A percentile compares a stretch with the other conserved stretches of the same genome.
phyloP scores from a whole-genome alignment of 352 stramenopile species.

The Phytophthora foliorum region DNA sequence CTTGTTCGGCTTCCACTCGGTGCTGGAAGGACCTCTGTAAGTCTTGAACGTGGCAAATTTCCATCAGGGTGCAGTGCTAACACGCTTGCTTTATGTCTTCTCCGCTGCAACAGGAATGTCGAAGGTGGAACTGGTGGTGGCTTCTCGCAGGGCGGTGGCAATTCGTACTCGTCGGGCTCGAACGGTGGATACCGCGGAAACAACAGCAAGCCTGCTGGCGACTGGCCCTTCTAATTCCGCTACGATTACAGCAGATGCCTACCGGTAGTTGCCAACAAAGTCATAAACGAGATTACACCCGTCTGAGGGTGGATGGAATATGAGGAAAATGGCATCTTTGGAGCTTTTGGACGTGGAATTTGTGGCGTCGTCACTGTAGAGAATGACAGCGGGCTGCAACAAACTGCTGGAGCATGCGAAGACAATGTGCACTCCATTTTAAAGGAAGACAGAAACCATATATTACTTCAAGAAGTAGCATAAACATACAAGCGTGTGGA shows the following conservation, averaged over 20 bases:
- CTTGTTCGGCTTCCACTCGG: constrained; percentile 81
- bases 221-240: constrained; percentile 77
- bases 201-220: constrained; percentile 60
- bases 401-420: no score
- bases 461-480: no score
- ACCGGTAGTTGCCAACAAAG: background rate
- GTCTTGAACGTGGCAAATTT: constrained; percentile 11
- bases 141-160: constrained; percentile 36
- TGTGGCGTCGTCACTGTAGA: no score
- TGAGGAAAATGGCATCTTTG: no score
- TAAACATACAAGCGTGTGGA: no score
- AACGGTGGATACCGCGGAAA: constrained; percentile 44
- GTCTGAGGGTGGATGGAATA: no score
- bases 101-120: constrained; percentile 49
- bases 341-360: no score
- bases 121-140: constrained; percentile 43
- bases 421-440: no score
- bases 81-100: background rate
- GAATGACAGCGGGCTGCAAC: no score
- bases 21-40: constrained; percentile 79
- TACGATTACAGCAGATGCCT: constrained; percentile 1
- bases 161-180: constrained; percentile 40
- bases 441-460: no score
- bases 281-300: background rate
- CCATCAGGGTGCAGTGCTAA: background rate